Evolutionary conservation across 148 eudicot genomes (phyloP).

Genomic region (Vaccinium darrowii): DNA sequence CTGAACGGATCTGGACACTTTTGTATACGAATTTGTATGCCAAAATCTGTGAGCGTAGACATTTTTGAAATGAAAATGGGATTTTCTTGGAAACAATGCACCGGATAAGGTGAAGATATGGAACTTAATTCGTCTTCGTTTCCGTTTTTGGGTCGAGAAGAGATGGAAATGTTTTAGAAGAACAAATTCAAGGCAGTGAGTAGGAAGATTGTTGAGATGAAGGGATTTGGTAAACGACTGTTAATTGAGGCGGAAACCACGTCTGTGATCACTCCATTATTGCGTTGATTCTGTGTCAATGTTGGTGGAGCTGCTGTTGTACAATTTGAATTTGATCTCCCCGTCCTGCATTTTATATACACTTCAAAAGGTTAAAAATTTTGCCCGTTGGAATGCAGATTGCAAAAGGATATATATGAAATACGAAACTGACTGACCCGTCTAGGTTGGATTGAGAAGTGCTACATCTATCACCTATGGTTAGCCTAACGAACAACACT

Average conservation of each 20-base stretch:
- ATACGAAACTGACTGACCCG: background rate
- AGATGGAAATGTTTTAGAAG: background rate
- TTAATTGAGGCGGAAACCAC: slow-evolving; percentile 14
- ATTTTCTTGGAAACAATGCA: background rate
- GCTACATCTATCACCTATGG: background rate
- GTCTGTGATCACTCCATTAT: slow-evolving; percentile 16
- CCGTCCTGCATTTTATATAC: slow-evolving; percentile 12
- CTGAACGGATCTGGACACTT: too few species aligned
- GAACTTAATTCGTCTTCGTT: background rate
- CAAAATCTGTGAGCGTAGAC: too few species aligned
- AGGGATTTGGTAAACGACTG: background rate
- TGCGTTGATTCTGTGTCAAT: slow-evolving; percentile 1
- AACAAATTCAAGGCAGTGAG: background rate
- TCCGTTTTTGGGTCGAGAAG: background rate
- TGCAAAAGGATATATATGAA: background rate
- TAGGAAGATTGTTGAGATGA: background rate
- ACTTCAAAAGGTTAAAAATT: background rate
- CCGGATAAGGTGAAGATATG: background rate
- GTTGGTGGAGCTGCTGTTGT: slow-evolving; percentile 8
- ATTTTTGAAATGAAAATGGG: background rate
- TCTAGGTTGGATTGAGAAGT: background rate
- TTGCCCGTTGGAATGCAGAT: background rate
- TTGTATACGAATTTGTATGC: too few species aligned
- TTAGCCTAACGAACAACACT: background rate
- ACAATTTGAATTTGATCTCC: background rate